Evolutionary conservation across 1,284 basidiomycete species (phyloP).

Genomic region (Tilletia caries): DNA sequence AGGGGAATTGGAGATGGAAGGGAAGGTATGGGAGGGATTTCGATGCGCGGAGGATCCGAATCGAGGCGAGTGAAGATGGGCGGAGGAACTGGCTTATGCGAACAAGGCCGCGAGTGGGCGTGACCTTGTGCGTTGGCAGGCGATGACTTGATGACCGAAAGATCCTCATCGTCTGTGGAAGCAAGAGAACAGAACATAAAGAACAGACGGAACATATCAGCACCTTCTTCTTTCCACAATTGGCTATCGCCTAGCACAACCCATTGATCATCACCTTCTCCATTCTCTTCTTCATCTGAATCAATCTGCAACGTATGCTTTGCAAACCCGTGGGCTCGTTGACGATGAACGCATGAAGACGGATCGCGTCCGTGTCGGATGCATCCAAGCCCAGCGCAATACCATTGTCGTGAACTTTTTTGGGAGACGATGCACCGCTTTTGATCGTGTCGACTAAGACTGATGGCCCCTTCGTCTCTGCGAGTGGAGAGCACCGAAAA

Average conservation of each 20-base stretch:
- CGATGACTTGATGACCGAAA: neutral
- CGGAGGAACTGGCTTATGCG: neutral
- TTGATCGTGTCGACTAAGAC: no score
- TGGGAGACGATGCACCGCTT: neutral
- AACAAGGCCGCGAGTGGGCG: neutral
- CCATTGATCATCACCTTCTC: neutral
- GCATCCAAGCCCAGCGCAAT: neutral
- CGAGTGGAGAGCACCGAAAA: no score
- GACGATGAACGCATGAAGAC: neutral
- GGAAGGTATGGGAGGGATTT: neutral
- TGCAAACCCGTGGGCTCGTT: neutral
- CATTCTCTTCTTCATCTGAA: neutral
- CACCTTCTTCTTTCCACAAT: neutral
- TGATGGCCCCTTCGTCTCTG: no score
- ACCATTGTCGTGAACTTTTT: neutral
- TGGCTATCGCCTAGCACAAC: neutral
- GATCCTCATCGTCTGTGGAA: neutral
- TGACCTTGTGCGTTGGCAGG: neutral
- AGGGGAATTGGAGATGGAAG: no score
- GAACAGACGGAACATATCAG: neutral
- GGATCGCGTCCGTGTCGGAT: neutral
- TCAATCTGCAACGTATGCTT: neutral
- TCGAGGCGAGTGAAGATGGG: neutral
- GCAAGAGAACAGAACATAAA: neutral
- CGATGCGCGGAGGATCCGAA: neutral